These are phyloP conservation scores for Metschnikowia anglica DNA, from an alignment of 805 yeast genomes.

Conservation along the genomic window DNA sequence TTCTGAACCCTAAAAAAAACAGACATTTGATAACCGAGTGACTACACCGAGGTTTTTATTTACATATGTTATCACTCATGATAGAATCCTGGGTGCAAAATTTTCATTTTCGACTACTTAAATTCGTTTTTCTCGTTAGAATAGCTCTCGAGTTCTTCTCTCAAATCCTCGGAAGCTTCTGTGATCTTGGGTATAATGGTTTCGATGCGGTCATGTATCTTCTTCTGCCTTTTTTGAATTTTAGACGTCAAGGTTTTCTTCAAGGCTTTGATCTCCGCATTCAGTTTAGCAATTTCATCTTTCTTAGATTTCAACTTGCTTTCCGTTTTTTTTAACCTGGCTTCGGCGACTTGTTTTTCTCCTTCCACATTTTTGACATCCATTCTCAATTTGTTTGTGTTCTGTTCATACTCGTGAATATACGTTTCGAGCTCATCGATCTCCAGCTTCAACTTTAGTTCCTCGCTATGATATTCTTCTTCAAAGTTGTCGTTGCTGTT, in stretches of 20 bases:
- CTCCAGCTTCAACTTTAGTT: conserved; percentile 23
- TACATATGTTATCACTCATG: not conserved
- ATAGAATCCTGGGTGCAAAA: not conserved
- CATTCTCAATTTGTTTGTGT: conserved; percentile 23
- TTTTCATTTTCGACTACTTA: not conserved
- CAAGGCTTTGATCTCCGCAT: conserved; percentile 28
- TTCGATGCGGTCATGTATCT: conserved; percentile 36
- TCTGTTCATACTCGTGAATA: conserved; percentile 25
- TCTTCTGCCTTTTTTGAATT: conserved; percentile 27
- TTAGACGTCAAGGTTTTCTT: conserved; percentile 27
- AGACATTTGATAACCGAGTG: not conserved
- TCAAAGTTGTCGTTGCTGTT: conserved; percentile 17
- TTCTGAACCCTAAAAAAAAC: conserved; percentile 8
- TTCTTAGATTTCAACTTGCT: conserved; percentile 25
- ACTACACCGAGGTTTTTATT: not conserved
- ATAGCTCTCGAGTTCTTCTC: conserved; percentile 10
- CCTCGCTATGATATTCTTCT: conserved; percentile 18
- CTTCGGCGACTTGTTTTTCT: conserved; percentile 23
- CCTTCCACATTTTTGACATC: conserved; percentile 24
- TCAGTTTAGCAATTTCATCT: conserved; percentile 28
- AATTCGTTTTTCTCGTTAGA: not conserved
- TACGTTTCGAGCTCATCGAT: conserved; percentile 25
- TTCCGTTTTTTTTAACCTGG: conserved; percentile 28
- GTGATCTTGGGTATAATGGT: conserved; percentile 33
- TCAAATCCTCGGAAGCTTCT: conserved; percentile 24